Evolutionary conservation across 352 stramenopile species (phyloP).

Genomic region (Globisporangium heterothallicum): DNA sequence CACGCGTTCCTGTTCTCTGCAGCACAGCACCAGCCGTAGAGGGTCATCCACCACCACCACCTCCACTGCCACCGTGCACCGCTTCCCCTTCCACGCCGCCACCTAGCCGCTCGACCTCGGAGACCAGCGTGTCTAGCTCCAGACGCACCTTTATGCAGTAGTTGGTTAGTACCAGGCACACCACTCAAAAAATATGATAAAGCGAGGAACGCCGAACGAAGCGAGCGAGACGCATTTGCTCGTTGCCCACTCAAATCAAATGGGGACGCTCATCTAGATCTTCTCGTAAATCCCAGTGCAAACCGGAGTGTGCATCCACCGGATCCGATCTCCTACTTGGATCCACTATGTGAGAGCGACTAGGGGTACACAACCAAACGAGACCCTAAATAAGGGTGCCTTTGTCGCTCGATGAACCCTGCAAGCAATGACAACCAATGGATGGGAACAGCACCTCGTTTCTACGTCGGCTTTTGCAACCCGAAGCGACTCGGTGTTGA

Average conservation of each 20-base stretch:
- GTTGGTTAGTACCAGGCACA: conserved; percentile 69
- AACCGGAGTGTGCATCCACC: background rate
- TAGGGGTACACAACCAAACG: conserved; percentile 1
- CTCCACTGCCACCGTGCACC: too few relatives aligned
- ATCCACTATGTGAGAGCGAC: background rate
- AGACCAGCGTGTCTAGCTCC: too few relatives aligned
- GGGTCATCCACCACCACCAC: too few relatives aligned
- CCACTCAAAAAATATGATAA: conserved; percentile 56
- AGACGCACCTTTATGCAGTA: conserved; percentile 22
- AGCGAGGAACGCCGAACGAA: conserved; percentile 5
- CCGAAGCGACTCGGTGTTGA: background rate
- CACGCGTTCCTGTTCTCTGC: too few relatives aligned
- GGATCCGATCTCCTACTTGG: background rate
- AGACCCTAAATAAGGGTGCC: conserved; percentile 11
- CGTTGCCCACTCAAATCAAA: background rate
- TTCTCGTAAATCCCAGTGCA: conserved; percentile 1
- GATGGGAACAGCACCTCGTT: conserved; percentile 10
- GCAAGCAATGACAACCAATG: conserved; percentile 28
- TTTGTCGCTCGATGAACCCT: background rate
- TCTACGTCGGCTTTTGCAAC: background rate
- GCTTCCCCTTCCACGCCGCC: too few relatives aligned
- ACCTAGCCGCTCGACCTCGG: too few relatives aligned
- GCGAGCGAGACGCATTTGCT: conserved; percentile 6
- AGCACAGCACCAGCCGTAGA: too few relatives aligned
- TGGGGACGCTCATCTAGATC: background rate